Base-by-base conservation (phyloP, 192 early-diverging fungal genomes). In the Kickxella alabastrina region DNA sequence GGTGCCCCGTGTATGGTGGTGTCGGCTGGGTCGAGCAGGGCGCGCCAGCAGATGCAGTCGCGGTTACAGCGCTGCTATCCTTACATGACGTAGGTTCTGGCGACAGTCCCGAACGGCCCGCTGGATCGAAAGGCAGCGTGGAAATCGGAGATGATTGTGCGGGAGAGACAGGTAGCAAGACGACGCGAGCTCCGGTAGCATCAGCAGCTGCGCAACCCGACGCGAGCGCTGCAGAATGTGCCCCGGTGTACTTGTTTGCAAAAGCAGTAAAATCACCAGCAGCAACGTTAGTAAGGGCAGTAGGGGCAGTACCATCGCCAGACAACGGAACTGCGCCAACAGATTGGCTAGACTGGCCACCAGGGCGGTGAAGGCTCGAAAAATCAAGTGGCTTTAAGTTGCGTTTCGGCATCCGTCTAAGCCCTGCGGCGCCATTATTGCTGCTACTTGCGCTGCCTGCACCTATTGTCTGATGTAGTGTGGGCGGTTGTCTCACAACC, bases 331-430 rank as follows among this genome's bases (percentile, higher is more conserved):
- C 12, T 13, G 46, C 32, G 31, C 56, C 27, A 6, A 19, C 39
- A 26, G 64, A 59, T 48, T 57, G 45, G 40, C 36, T 34, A 24
- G 40, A 10, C 25, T 48, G 53, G 13, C 25, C 32, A 24, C 49
- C 49, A n/a, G 57, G 43, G 32, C 55, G 62, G 50, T 65, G 57
- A 15, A 75, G 26, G 5, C 57, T 39, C 10, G 71, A 75, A 59
- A 75, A 75, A 46, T 75, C 71, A 18, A 75, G 71, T 57, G 71
- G 71, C 53, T 75, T 75, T 45, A 75, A 59, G 47, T 75, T 75
- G 43, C 71, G 63, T 49, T 68, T 67, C n/a, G 71, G 71, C 48
- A 75, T 50, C 22, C 71, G 59, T 34, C 65, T 61, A 54, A 75
- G 63, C 55, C 71, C 52, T 38, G 45, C 32, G n/a, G 49, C 47